Evolutionary conservation across 2,329 filamentous ascomycete genomes (phyloP).

Genomic region (Venturia aucupariae): DNA sequence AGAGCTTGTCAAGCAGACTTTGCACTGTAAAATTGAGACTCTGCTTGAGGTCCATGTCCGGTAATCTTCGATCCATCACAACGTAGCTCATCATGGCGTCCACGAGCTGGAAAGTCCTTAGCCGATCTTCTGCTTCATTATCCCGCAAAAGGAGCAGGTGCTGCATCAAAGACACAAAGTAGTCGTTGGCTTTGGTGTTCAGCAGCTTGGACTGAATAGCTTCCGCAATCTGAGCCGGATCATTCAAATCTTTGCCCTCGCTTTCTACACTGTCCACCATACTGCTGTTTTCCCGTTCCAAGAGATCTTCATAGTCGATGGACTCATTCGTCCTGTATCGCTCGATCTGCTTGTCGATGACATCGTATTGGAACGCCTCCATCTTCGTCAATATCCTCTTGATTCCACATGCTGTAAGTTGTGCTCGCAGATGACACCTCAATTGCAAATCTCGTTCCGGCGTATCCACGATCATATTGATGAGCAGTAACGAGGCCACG

Average conservation of each 20-base stretch:
- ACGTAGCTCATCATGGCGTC: slow-evolving; percentile 99
- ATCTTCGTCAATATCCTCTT: slow-evolving; percentile 92
- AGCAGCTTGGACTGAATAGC: slow-evolving; percentile 79
- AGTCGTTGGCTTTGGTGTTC: slow-evolving; percentile 81
- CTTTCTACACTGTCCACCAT: slow-evolving; percentile 81
- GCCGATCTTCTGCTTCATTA: slow-evolving; percentile 81
- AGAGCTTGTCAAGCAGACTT: slow-evolving; percentile 85
- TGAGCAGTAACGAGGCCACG: slow-evolving; percentile 82
- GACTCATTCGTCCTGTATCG: slow-evolving; percentile 87
- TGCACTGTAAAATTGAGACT: slow-evolving; percentile 97
- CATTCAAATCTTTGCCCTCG: slow-evolving; percentile 83
- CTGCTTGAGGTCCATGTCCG: slow-evolving; percentile 96
- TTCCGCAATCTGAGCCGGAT: slow-evolving; percentile 87
- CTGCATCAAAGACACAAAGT: slow-evolving; percentile 91
- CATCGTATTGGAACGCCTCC: slow-evolving; percentile 96
- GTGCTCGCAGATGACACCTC: slow-evolving; percentile 86
- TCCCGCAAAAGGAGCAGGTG: slow-evolving; percentile 88
- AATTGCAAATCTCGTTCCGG: slow-evolving; percentile 82
- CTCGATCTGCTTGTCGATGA: slow-evolving; percentile 97
- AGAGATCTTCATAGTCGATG: slow-evolving; percentile 95
- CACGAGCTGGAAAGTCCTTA: slow-evolving; percentile 94
- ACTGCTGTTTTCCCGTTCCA: slow-evolving; percentile 83
- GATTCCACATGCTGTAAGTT: slow-evolving; percentile 93
- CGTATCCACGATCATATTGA: slow-evolving; percentile 95
- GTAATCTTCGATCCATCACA: slow-evolving; percentile 90